Conservation (phyloP, 768 basidiomycete species). For the Russula compacta region DNA sequence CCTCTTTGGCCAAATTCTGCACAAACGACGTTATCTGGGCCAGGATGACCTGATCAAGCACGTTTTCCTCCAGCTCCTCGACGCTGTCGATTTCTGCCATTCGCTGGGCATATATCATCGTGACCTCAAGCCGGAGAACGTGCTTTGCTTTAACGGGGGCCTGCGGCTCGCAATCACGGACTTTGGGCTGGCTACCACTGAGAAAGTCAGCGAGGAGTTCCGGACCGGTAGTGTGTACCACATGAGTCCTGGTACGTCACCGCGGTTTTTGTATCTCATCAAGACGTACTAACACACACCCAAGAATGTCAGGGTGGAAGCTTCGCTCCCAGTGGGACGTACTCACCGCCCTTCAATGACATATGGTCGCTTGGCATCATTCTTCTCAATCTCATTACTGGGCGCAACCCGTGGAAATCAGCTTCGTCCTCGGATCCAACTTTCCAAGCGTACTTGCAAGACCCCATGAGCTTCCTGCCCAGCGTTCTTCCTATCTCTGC, state of each 20-base stretch:
- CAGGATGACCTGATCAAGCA: slow-evolving; percentile 77
- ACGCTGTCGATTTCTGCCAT: slow-evolving; percentile 91
- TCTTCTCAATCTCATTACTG: slow-evolving; percentile 89
- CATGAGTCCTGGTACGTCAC: slow-evolving; percentile 80
- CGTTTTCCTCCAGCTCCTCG: slow-evolving; percentile 88
- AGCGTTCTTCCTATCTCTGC: slow-evolving; percentile 32
- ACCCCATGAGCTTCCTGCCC: slow-evolving; percentile 76
- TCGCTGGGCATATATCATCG: slow-evolving; percentile 88
- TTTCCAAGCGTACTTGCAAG: slow-evolving; percentile 77
- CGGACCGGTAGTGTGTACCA: slow-evolving; percentile 97
- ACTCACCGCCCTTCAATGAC: slow-evolving; percentile 85
- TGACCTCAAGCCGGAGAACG: slow-evolving; percentile 95
- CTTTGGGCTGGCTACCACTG: slow-evolving; percentile 90
- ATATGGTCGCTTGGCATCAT: slow-evolving; percentile 97
- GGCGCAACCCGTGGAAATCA: slow-evolving; percentile 93
- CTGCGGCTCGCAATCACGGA: slow-evolving; percentile 80
- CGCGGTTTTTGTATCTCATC: slow-evolving; percentile 4
- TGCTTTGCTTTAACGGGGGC: slow-evolving; percentile 77
- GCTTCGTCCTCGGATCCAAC: slow-evolving; percentile 77
- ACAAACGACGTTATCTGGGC: slow-evolving; percentile 71
- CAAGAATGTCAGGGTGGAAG: slow-evolving; percentile 82
- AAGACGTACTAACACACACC: slow-evolving; percentile 23
- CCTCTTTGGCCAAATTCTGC: slow-evolving; percentile 84
- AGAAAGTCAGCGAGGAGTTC: slow-evolving; percentile 77
- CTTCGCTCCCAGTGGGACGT: slow-evolving; percentile 53